Conservation (phyloP, 2,329 filamentous ascomycete genomes). For the Penicillium rolfsii region DNA sequence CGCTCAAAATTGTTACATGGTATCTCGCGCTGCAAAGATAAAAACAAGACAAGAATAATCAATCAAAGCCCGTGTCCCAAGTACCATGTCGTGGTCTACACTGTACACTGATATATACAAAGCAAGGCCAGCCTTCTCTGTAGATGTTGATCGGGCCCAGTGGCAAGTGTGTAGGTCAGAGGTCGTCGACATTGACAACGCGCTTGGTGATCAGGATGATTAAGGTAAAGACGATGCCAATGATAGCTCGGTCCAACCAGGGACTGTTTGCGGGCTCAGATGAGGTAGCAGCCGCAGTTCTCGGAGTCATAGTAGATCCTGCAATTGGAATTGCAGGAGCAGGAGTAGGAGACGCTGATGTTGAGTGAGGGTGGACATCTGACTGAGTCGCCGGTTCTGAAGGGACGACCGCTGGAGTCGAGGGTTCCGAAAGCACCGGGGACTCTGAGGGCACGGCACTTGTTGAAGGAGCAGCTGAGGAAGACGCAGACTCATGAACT, state of each 20-base stretch:
- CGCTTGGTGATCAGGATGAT: constrained; percentile 67
- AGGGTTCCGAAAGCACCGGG: neutral
- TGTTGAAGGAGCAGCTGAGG: neutral
- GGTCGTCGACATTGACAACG: constrained; percentile 37
- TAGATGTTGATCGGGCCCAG: neutral
- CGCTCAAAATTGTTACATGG: constrained; percentile 8
- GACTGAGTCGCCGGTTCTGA: neutral
- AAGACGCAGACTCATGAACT: neutral
- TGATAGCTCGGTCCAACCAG: constrained; percentile 83
- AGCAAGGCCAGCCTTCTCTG: neutral
- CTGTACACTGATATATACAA: neutral
- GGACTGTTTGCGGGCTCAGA: constrained; percentile 54
- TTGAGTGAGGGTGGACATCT: neutral
- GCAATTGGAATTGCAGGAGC: no score
- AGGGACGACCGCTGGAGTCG: neutral
- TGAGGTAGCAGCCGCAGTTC: constrained; percentile 8
- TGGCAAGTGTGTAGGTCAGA: constrained; percentile 11
- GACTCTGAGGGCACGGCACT: neutral
- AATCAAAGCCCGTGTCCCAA: neutral
- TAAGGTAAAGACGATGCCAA: constrained; percentile 70
- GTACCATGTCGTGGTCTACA: constrained; percentile 5
- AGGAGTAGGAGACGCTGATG: constrained; percentile 8
- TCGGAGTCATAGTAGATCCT: neutral
- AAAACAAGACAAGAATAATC: neutral
- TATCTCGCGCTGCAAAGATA: constrained; percentile 1